Base-by-base conservation (phyloP, 2,329 filamentous ascomycete species). In the Pyrenochaeta sp. region DNA sequence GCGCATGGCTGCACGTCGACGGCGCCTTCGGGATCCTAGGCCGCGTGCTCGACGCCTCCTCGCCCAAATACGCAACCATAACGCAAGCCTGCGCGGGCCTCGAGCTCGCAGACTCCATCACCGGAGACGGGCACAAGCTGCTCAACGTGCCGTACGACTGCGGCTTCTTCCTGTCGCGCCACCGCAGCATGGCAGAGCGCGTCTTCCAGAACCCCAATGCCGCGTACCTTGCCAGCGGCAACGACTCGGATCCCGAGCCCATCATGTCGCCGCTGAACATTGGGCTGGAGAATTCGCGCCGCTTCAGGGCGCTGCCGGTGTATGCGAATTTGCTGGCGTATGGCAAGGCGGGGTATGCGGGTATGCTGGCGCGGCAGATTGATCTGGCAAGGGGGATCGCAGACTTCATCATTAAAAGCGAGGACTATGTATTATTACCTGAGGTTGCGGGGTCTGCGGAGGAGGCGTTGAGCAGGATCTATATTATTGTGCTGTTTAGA, bases 141-240 rank as follows among this genome's bases (percentile, higher is more conserved):
- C 80, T 97, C 48, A 96, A 96, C 57, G 90, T 96, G 31, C 92
- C 93, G 0, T 96, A 96, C 61, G 93, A 96, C 69, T 92, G 87
- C 60, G 93, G 92, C 29, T 87, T 96, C 71, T 95, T 96, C 78
- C 82, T 96, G 58, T 90, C 86, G 37, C 83, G 84, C 13, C 82
- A 88, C 50, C 73, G 81, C 6, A 60, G 72, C 3, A 74, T 83
- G 9, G 80, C 87, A 1, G 76, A 78, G 20, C 72, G 80, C 4
- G 85, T 91, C 7, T 96, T 93, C 71, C 79, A 53, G 13, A 96
- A 96, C 71, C 84, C 89, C 21, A 92, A 92, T 65, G 92, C 93
- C 2, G 88, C 86, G 1, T 96, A 96, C 64, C 82, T 96, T 31
- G 72, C 77, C 4, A 69, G 66, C 6, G 52, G 71, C 7, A 69